A percentile compares a stretch with the other conserved stretches of the same genome.
Evolutionary conservation across 345 rosid species (phyloP).

Genomic region (Zanthoxylum bungeanum): DNA sequence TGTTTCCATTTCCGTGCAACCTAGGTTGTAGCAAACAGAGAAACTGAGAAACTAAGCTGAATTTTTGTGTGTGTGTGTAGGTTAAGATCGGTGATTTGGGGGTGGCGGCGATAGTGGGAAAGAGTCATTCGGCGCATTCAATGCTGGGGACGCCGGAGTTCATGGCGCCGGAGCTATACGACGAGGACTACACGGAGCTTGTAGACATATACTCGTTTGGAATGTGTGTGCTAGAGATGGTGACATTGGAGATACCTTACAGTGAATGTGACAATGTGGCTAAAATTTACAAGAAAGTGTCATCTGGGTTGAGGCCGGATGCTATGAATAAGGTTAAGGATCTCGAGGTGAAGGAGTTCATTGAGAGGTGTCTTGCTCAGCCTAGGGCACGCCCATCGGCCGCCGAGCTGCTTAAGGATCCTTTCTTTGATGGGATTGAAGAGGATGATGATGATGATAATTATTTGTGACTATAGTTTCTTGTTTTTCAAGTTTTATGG

Average conservation of each 20-base stretch:
- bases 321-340: conserved; percentile 60
- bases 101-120: conserved; percentile 70
- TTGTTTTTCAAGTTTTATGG: neutral
- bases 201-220: conserved; percentile 89
- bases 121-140: conserved; percentile 73
- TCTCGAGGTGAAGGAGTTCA: conserved; percentile 59
- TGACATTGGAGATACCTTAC: conserved; percentile 69
- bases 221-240: conserved; percentile 86
- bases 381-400: conserved; percentile 72
- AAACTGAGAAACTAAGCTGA: too few relatives aligned
- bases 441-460: conserved; percentile 57
- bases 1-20: too few relatives aligned
- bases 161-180: conserved; percentile 94
- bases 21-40: too few relatives aligned
- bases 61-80: conserved; percentile 34
- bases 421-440: conserved; percentile 56
- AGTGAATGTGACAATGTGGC: conserved; percentile 74
- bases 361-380: conserved; percentile 68
- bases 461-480: neutral
- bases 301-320: conserved; percentile 61
- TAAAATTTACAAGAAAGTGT: conserved; percentile 76
- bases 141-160: conserved; percentile 87
- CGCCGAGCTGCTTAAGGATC: conserved; percentile 57
- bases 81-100: conserved; percentile 97
- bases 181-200: conserved; percentile 73